These are phyloP conservation scores for Fraxinus baroniana DNA, from an alignment of 305 asterid genomes.

Conservation along the genomic window DNA sequence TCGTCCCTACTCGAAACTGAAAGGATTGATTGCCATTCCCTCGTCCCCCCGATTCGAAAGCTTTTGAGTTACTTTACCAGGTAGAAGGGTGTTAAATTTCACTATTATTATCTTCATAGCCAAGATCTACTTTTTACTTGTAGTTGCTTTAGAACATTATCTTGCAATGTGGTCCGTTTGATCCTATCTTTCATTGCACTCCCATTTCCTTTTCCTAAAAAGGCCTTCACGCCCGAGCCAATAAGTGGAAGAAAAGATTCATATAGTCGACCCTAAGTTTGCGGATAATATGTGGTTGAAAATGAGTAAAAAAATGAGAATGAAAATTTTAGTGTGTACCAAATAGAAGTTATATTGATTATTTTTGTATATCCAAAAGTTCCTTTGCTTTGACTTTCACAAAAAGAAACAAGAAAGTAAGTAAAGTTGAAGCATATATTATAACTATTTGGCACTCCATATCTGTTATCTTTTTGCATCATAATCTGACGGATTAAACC, in stretches of 20 bases:
- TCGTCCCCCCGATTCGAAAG: background rate
- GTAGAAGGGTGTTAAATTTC: background rate
- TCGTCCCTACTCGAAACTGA: background rate
- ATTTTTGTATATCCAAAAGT: background rate
- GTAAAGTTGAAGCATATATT: background rate
- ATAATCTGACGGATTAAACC: background rate
- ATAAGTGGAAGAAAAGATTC: background rate
- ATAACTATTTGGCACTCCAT: background rate
- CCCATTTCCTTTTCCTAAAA: background rate
- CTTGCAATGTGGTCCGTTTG: background rate
- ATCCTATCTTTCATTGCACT: background rate
- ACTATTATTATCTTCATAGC: background rate
- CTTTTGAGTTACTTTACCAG: background rate
- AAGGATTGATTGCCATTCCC: background rate
- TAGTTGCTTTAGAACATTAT: background rate
- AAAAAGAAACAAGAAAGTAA: background rate
- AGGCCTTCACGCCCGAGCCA: background rate
- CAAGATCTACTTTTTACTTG: background rate
- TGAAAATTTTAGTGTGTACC: too few relatives aligned
- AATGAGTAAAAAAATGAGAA: too few relatives aligned
- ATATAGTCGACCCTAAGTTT: background rate
- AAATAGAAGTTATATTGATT: background rate
- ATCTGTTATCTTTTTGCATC: background rate
- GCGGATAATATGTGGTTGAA: background rate
- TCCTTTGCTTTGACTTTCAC: background rate